Evolutionary conservation across 352 stramenopile species (phyloP).

Genomic region (Phytophthora fragariae): DNA sequence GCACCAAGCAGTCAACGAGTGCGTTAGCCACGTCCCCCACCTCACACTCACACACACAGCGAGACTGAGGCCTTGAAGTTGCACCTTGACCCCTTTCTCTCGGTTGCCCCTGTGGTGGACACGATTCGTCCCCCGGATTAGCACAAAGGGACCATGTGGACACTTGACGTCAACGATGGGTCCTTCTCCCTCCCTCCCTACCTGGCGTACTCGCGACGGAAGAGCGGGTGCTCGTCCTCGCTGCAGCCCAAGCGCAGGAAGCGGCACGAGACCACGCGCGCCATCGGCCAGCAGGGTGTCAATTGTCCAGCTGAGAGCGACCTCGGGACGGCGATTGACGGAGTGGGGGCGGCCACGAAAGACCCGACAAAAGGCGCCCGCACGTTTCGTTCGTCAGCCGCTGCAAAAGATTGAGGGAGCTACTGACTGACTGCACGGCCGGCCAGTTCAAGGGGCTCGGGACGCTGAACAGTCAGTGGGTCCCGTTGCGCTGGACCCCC

Average conservation of each 20-base stretch:
- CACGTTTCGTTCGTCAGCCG: neutral
- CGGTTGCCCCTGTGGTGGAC: constrained; percentile 20
- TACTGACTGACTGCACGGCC: neutral
- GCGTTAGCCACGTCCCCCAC: neutral
- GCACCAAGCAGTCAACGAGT: neutral
- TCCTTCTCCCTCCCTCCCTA: constrained; percentile 1
- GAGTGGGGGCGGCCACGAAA: neutral
- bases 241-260: constrained; percentile 46
- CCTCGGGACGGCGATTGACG: neutral
- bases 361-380: neutral
- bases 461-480: neutral
- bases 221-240: constrained; percentile 42
- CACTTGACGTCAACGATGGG: neutral
- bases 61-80: neutral
- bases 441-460: neutral
- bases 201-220: constrained; percentile 44
- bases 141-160: neutral
- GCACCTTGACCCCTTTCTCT: constrained; percentile 18
- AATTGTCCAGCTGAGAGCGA: neutral
- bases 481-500: neutral
- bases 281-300: neutral
- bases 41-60: neutral
- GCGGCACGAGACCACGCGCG: constrained; percentile 20
- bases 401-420: neutral
- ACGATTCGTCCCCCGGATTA: neutral